These are phyloP conservation scores for Colletotrichum siamense DNA, from an alignment of 2,329 filamentous ascomycete genomes.

Conservation along the genomic window DNA sequence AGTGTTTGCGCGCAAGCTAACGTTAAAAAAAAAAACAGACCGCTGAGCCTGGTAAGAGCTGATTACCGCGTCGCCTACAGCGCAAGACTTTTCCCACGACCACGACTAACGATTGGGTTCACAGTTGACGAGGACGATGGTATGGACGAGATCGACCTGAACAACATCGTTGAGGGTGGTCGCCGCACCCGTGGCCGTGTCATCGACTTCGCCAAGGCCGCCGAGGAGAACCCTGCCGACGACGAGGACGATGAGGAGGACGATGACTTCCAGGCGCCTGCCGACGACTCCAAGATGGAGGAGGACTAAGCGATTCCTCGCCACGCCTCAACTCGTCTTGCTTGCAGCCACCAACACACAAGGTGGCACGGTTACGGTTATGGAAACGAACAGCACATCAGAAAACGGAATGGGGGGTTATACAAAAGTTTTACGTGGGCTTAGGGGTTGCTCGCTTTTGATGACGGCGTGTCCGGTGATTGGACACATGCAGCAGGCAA, in stretches of 20 bases:
- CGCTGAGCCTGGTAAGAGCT: constrained; percentile 29
- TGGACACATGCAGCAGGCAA: constrained; percentile 11
- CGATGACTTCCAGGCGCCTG: constrained; percentile 68
- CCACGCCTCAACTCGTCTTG: not conserved
- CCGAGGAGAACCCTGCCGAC: constrained; percentile 77
- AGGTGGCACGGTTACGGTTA: not conserved
- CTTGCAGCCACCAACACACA: not conserved
- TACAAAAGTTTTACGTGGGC: constrained; percentile 16
- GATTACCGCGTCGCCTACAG: constrained; percentile 12
- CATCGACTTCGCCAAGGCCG: constrained; percentile 94
- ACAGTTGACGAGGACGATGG: constrained; percentile 76
- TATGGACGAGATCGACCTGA: constrained; percentile 88
- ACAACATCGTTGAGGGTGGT: constrained; percentile 82
- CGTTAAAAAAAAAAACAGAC: not conserved
- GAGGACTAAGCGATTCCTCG: constrained; percentile 45
- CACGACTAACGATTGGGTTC: constrained; percentile 30
- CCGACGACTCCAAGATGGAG: constrained; percentile 75
- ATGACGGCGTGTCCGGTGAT: not conserved
- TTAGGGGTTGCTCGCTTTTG: not conserved
- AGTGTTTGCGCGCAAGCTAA: constrained; percentile 10
- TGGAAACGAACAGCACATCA: not conserved
- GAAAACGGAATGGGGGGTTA: constrained; percentile 2
- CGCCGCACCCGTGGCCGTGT: constrained; percentile 89
- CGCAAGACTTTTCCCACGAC: constrained; percentile 20
- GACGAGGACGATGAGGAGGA: constrained; percentile 84